These are phyloP conservation scores for Aspergillus heteromorphus DNA, from an alignment of 495 filamentous ascomycete genomes.

Conservation along the genomic window DNA sequence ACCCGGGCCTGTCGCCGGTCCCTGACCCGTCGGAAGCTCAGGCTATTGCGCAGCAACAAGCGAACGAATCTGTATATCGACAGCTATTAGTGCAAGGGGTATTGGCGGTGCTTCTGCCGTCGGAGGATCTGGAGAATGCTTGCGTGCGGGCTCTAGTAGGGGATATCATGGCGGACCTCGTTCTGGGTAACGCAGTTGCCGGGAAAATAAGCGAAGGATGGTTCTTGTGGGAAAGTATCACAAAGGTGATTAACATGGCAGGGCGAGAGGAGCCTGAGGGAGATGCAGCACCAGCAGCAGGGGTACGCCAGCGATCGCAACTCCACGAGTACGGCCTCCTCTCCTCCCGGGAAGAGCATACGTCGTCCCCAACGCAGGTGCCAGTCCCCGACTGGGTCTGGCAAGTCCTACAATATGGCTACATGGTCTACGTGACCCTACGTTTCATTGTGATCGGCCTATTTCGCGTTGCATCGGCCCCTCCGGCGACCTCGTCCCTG, in stretches of 20 bases:
- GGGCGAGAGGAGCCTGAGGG: constrained; percentile 20
- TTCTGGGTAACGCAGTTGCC: constrained; percentile 71
- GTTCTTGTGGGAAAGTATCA: constrained; percentile 77
- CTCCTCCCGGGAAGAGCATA: constrained; percentile 24
- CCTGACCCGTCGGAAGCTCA: constrained; percentile 50
- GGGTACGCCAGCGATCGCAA: constrained; percentile 24
- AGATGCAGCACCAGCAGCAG: constrained; percentile 15
- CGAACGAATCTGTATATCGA: constrained; percentile 76
- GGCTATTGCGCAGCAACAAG: constrained; percentile 52
- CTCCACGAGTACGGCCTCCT: constrained; percentile 47
- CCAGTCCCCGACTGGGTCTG: constrained; percentile 51
- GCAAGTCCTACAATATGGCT: constrained; percentile 62
- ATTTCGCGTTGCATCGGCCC: constrained; percentile 37
- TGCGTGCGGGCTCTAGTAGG: constrained; percentile 76
- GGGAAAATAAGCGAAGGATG: constrained; percentile 76
- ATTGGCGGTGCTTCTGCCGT: constrained; percentile 78
- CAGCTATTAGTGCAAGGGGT: constrained; percentile 73
- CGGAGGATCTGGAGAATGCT: constrained; percentile 83
- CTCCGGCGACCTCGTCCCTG: constrained; percentile 18
- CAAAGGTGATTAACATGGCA: constrained; percentile 50
- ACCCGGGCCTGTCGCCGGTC: constrained; percentile 72
- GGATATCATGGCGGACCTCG: constrained; percentile 80
- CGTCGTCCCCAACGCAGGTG: constrained; percentile 22
- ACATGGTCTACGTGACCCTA: constrained; percentile 58
- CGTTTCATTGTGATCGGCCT: constrained; percentile 55